Base-by-base conservation (phyloP, 2,329 filamentous ascomycete species). In the Fusarium papillatum region DNA sequence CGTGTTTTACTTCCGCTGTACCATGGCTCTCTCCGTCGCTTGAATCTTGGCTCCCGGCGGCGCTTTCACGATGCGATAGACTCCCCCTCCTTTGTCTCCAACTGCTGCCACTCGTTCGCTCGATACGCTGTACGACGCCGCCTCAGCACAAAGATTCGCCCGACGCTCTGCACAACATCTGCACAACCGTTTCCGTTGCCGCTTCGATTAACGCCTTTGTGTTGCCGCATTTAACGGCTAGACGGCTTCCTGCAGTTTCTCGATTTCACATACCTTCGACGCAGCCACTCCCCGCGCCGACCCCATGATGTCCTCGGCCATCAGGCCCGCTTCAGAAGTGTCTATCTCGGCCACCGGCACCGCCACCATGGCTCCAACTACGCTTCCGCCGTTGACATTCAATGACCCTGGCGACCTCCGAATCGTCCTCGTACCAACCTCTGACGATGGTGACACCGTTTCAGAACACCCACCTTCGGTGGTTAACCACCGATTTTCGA, bases 311-410 rank as follows among this genome's bases (percentile, higher is more conserved):
- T 72, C 74, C 69, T 74, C 74, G 63, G 69, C 72, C 65, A 41
- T 80, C 46, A 74, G 78, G 71, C 78, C 77, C 55, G 67, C 73
- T 59, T 78, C 78, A 59, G 76, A 79, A 64, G 57, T 78, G 60
- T 77, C 76, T 66, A 71, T 80, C 64, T 72, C 71, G 62, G 73
- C 73, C 69, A 74, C 71, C 60, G 71, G 76, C 73, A 79, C 77
- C 43, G 69, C 79, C 68, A 80, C 78, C 34, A 82, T 83, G 81
- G 76, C 80, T 39, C 76, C 78, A 43, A 78, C 73, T 64, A 79
- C 78, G 43, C 76, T 82, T 34, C 80, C 80, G 38, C 80, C 81
- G 43, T 76, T 83, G 50, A 79, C 79, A 62, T 81, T 80, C 46
- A 76, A 80, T 31, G 71, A 75, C 60, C 78, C 78, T 24, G 78